These are phyloP conservation scores for Thalassiosira hispida DNA, from an alignment of 352 stramenopile species.

Conservation along the genomic window DNA sequence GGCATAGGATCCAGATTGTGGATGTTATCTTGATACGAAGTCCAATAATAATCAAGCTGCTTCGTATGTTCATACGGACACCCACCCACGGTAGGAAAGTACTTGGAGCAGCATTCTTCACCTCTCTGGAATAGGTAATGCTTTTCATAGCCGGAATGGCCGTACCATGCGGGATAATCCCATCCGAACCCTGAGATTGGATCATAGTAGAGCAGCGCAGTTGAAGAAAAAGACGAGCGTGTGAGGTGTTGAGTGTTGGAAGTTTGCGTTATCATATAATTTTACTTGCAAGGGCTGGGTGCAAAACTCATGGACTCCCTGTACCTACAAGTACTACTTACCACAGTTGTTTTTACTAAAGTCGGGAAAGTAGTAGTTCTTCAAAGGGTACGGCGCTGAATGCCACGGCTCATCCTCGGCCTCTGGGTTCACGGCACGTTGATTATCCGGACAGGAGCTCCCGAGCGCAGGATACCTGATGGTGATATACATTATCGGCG, in stretches of 20 bases:
- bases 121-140: constrained; percentile 23
- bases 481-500: background rate
- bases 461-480: constrained; percentile 8
- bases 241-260: no score
- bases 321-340: background rate
- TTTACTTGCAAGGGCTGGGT: background rate
- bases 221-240: background rate
- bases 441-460: background rate
- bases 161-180: constrained; percentile 39
- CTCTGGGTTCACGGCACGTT: constrained; percentile 15
- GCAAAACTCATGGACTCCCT: background rate
- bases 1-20: background rate
- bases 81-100: constrained; percentile 7
- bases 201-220: no score
- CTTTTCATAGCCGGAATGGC: constrained; percentile 21
- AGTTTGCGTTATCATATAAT: no score
- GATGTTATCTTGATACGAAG: constrained; percentile 14
- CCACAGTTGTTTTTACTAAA: constrained; percentile 15
- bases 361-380: constrained; percentile 41
- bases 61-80: constrained; percentile 25
- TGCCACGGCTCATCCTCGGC: constrained; percentile 24
- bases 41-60: constrained; percentile 33
- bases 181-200: constrained; percentile 17
- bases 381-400: constrained; percentile 1
- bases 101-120: constrained; percentile 19